Evolutionary conservation across 176 grass and related monocot genomes (phyloP).

Genomic region (Musa acuminata): DNA sequence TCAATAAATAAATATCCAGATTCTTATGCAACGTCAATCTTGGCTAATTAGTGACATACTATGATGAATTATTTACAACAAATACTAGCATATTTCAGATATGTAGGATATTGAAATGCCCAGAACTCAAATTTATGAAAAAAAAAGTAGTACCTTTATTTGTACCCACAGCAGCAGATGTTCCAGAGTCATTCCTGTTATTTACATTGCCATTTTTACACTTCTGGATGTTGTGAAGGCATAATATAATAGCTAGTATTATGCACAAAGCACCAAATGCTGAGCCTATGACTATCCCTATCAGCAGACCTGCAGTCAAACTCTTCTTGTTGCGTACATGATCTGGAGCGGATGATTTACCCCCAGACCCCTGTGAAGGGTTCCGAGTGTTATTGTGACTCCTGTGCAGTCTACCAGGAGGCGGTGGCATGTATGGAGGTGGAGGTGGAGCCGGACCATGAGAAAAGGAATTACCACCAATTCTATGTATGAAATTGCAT

Average conservation of each 20-base stretch:
- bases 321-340: slow-evolving; percentile 39
- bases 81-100: too few relatives aligned
- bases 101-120: not conserved
- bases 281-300: slow-evolving; percentile 60
- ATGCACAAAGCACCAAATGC: slow-evolving; percentile 39
- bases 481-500: slow-evolving; percentile 47
- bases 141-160: slow-evolving; percentile 47
- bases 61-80: too few relatives aligned
- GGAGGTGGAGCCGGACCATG: slow-evolving; percentile 71
- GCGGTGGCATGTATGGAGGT: slow-evolving; percentile 64
- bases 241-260: slow-evolving; percentile 47
- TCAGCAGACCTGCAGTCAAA: slow-evolving; percentile 41
- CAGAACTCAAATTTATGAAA: slow-evolving; percentile 16
- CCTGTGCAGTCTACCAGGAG: slow-evolving; percentile 45
- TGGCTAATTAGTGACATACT: too few relatives aligned
- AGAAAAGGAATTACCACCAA: slow-evolving; percentile 72
- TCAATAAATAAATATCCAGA: too few relatives aligned
- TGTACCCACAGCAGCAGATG: slow-evolving; percentile 35
- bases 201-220: slow-evolving; percentile 49
- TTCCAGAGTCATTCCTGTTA: slow-evolving; percentile 53
- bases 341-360: slow-evolving; percentile 6
- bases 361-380: slow-evolving; percentile 32
- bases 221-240: slow-evolving; percentile 37
- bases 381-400: slow-evolving; percentile 25
- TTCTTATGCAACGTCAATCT: too few relatives aligned